These are phyloP conservation scores for Trichoderma aggressivum DNA, from an alignment of 2,329 filamentous ascomycete species.

Conservation along the genomic window DNA sequence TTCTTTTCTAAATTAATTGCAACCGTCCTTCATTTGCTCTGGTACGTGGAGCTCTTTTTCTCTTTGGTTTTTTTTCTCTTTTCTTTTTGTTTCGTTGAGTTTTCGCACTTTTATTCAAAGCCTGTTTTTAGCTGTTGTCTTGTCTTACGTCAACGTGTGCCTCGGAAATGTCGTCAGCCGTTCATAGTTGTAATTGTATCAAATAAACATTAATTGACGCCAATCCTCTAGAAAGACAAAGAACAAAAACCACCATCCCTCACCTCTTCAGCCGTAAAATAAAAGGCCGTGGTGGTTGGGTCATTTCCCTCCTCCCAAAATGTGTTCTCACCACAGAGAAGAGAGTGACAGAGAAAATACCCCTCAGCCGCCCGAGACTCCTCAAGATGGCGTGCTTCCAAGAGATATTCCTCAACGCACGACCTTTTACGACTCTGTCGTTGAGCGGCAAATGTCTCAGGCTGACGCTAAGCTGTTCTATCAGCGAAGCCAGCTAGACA, in stretches of 20 bases:
- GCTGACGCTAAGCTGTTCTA: slow-evolving; percentile 13
- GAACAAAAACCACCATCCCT: not conserved
- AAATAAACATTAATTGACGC: not conserved
- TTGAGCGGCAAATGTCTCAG: slow-evolving; percentile 13
- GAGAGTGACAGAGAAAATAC: slow-evolving; percentile 1
- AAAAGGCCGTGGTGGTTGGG: not conserved
- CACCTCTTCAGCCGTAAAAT: not conserved
- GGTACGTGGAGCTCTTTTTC: not conserved
- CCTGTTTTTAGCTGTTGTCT: not conserved
- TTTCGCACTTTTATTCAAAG: not conserved
- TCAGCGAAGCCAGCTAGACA: slow-evolving; percentile 7
- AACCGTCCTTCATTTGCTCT: not conserved
- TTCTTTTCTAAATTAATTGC: not conserved
- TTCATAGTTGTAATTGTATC: not conserved
- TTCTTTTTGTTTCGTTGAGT: not conserved
- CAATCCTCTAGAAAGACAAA: not conserved
- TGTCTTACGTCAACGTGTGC: not conserved
- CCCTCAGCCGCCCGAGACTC: not conserved
- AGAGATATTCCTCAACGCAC: slow-evolving; percentile 13
- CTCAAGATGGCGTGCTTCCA: slow-evolving; percentile 9
- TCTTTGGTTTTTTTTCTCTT: not conserved
- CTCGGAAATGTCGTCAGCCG: not conserved
- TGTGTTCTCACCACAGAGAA: not conserved
- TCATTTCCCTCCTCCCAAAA: not conserved
- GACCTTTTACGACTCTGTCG: slow-evolving; percentile 9